phyloP scores from a whole-genome alignment of 2,329 filamentous ascomycete species.

The Tolypocladium pustulatum region DNA sequence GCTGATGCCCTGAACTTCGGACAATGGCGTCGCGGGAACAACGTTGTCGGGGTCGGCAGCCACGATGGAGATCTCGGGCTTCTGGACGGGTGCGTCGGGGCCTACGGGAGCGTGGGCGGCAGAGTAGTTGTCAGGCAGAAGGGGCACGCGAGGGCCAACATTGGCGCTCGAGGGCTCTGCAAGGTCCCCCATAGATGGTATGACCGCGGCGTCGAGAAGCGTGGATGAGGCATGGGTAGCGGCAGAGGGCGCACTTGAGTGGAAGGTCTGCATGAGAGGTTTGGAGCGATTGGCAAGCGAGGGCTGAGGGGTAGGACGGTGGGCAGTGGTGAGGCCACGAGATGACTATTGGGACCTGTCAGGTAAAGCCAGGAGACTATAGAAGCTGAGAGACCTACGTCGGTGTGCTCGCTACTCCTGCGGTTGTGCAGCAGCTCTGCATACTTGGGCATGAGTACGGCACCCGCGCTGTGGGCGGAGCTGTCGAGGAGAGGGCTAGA shows the following conservation, averaged over 20 bases:
- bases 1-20: constrained; percentile 47
- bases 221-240: constrained; percentile 26
- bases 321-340: constrained; percentile 34
- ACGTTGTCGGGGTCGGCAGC: constrained; percentile 45
- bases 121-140: constrained; percentile 48
- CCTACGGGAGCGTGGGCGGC: constrained; percentile 32
- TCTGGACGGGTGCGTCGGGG: constrained; percentile 27
- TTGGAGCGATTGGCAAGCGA: constrained; percentile 33
- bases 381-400: constrained; percentile 22
- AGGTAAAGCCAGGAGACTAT: neutral
- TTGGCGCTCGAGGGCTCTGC: constrained; percentile 18
- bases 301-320: constrained; percentile 35
- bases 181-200: constrained; percentile 34
- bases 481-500: constrained; percentile 22
- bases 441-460: constrained; percentile 35
- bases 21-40: constrained; percentile 38
- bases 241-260: constrained; percentile 31
- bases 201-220: constrained; percentile 41
- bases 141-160: constrained; percentile 41
- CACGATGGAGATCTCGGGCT: constrained; percentile 41
- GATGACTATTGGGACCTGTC: constrained; percentile 12
- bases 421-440: constrained; percentile 31
- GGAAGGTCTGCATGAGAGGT: constrained; percentile 56
- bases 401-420: constrained; percentile 22
- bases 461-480: constrained; percentile 24